A percentile compares a stretch with the other conserved stretches of the same genome.
Conservation (phyloP, 352 stramenopile species). For the Phytophthora parvispora region DNA sequence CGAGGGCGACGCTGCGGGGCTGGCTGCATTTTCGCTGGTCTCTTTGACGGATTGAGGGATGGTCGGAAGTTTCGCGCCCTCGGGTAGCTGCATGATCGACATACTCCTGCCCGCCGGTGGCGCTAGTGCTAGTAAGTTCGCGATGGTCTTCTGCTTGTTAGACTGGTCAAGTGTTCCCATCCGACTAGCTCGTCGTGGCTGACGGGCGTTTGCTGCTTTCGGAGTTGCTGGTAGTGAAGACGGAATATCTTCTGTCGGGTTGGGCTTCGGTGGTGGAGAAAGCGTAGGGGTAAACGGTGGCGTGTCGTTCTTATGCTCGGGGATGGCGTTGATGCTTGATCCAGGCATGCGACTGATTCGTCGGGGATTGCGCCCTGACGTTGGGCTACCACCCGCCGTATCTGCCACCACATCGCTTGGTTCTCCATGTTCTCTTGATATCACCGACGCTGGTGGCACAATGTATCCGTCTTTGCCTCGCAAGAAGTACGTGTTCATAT, state of each 20-base stretch:
- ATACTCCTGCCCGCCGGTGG: conserved; percentile 7
- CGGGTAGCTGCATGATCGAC: conserved; percentile 27
- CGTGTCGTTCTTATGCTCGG: conserved; percentile 23
- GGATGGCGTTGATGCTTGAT: conserved; percentile 33
- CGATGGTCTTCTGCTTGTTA: conserved; percentile 21
- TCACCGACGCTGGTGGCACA: conserved; percentile 49
- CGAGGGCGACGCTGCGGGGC: not conserved
- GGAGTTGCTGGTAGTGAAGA: conserved; percentile 3
- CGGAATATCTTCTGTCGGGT: not conserved
- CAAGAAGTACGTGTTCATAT: conserved; percentile 90
- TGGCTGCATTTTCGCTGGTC: not conserved
- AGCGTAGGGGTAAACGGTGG: not conserved
- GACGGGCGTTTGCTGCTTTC: conserved; percentile 26
- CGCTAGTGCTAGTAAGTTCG: conserved; percentile 23
- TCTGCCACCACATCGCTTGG: conserved; percentile 8
- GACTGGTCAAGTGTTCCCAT: conserved; percentile 12
- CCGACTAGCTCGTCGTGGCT: conserved; percentile 24
- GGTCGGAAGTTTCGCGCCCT: conserved; percentile 19
- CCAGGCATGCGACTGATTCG: conserved; percentile 25
- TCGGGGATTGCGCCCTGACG: conserved; percentile 19
- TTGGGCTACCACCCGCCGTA: conserved; percentile 3
- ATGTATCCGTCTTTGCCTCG: conserved; percentile 68
- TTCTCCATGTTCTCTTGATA: conserved; percentile 1
- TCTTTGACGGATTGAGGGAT: conserved; percentile 26
- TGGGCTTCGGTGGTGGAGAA: not conserved